phyloP scores from a whole-genome alignment of 73 alveolate species.

The Paramecium pentaurelia region DNA sequence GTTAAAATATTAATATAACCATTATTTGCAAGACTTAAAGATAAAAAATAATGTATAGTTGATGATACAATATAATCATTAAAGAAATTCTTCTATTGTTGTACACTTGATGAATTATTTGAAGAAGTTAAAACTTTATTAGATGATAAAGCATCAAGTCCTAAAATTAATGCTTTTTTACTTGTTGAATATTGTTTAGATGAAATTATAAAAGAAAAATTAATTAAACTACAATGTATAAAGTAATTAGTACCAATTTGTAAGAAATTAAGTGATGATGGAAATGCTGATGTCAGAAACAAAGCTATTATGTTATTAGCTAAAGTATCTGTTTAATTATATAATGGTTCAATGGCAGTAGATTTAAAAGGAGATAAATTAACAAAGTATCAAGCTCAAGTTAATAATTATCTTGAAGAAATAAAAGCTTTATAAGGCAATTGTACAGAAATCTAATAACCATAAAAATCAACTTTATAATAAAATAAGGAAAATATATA shows the following conservation, averaged over 20 bases:
- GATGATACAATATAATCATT: background rate
- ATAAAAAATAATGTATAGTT: background rate
- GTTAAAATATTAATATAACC: background rate
- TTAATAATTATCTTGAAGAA: background rate
- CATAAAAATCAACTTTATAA: background rate
- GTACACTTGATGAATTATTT: background rate
- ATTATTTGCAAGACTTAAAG: background rate
- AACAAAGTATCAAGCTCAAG: background rate
- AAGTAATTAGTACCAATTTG: background rate
- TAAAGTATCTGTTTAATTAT: background rate
- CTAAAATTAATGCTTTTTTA: background rate
- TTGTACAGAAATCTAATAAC: background rate
- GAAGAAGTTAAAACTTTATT: background rate
- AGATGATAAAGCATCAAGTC: slow-evolving; percentile 5
- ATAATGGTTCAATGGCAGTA: background rate
- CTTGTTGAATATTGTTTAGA: background rate
- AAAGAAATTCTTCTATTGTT: background rate
- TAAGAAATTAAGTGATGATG: background rate
- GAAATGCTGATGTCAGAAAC: background rate
- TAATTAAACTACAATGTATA: background rate
- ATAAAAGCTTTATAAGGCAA: background rate
- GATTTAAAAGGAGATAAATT: slow-evolving; percentile 31
- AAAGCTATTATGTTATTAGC: background rate
- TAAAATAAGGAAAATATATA: background rate
- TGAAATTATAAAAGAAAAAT: background rate